A percentile compares a stretch with the other conserved stretches of the same genome.
These are phyloP conservation scores for Neoarthrinium moseri DNA, from an alignment of 2,329 filamentous ascomycete genomes.

Conservation along the genomic window DNA sequence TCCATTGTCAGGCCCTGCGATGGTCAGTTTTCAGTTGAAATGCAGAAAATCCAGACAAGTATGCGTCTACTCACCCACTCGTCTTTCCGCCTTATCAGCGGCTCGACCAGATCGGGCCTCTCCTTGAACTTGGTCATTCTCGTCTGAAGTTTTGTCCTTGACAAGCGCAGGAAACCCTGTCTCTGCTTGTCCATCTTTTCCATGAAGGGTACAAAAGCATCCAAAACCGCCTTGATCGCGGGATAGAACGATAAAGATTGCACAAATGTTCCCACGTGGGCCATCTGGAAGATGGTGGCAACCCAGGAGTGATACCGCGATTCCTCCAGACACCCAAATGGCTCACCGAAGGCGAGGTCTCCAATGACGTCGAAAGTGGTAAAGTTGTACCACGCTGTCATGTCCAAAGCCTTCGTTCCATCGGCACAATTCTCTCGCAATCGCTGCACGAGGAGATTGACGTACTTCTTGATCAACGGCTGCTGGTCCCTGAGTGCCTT, in stretches of 20 bases:
- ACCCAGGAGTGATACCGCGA: conserved; percentile 1
- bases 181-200: not conserved
- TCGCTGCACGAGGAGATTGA: conserved; percentile 24
- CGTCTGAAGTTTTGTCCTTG: not conserved
- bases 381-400: conserved; percentile 7
- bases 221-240: not conserved
- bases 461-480: conserved; percentile 27
- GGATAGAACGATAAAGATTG: not conserved
- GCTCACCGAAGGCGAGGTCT: conserved; percentile 5
- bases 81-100: conserved; percentile 16
- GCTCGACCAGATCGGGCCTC: conserved; percentile 18
- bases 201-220: not conserved
- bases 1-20: not conserved
- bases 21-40: not conserved
- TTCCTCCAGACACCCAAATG: conserved; percentile 3
- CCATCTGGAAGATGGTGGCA: not conserved
- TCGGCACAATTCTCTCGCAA: conserved; percentile 16
- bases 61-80: conserved; percentile 4
- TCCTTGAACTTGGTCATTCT: conserved; percentile 10
- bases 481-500: conserved; percentile 32
- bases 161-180: not conserved
- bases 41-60: not conserved
- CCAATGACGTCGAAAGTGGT: conserved; percentile 7
- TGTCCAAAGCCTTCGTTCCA: conserved; percentile 1
- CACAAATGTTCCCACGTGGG: not conserved